Evolutionary conservation across 2,329 filamentous ascomycete species (phyloP).

Genomic region (Botrytis elliptica): DNA sequence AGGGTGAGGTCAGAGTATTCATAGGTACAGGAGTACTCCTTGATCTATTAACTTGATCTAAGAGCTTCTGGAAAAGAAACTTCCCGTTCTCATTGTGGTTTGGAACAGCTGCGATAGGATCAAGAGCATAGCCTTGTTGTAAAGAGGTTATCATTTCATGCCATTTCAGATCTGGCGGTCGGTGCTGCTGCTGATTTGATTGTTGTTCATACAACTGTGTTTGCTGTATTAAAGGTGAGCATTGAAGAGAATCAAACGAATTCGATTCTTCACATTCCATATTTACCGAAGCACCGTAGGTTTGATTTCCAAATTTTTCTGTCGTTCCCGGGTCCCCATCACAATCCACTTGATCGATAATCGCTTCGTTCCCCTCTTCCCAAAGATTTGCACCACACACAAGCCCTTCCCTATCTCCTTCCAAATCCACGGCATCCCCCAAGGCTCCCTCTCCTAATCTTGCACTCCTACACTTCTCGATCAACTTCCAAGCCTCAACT

Average conservation of each 20-base stretch:
- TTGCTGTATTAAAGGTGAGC: neutral
- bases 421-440: neutral
- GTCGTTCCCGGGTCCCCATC: neutral
- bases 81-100: neutral
- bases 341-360: neutral
- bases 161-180: neutral
- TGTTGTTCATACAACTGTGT: neutral
- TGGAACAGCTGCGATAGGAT: neutral
- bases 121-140: neutral
- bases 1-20: neutral
- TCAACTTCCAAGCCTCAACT: neutral
- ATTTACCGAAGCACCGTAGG: neutral
- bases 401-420: no score
- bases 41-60: neutral
- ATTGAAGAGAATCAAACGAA: neutral
- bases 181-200: neutral
- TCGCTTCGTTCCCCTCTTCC: neutral
- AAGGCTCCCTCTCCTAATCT: neutral
- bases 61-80: neutral
- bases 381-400: neutral
- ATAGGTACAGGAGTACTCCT: neutral
- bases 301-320: neutral
- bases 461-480: slow-evolving; percentile 6
- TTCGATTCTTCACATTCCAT: neutral
- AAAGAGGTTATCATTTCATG: neutral